Evolutionary conservation across 2,329 filamentous ascomycete genomes (phyloP), one percentile per base, ranked within the genome.

Genomic region (Claviceps pusilla): DNA sequence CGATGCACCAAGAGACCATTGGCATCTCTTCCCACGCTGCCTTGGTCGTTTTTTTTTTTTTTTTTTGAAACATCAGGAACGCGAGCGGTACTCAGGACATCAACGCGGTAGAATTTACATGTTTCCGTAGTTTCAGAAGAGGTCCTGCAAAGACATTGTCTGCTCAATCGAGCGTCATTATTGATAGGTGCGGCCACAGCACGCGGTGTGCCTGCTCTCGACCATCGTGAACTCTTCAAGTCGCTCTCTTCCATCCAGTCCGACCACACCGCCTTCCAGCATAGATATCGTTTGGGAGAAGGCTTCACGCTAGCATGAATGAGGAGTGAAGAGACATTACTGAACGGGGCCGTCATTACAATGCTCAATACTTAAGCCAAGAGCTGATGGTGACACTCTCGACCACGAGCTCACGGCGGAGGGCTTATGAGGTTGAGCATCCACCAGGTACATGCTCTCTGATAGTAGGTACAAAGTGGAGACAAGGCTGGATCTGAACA

Each of bases 391-490:
- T 31, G 45, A 28, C 31, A 7, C 28, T 14, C 24, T 29, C 24
- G 45, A 47, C 28, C 24, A 24, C 24, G 24, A 24, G 24, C 24
- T 2, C 24, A 3, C 3, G 24, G 24, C 24, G 24, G 24, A 41
- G 14, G 39, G 39, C 4, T 16, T 16, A 16, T 24, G 42, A 46
- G 42, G 42, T 9, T 9, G 9, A 33, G 31, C 31, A 43, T 37
- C 35, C 10, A 2, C 55, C 59, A 55, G 60, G 58, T 66, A 67
- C 65, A 59, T 62, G 50, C 16, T 42, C 57, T 57, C 57, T 66
- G 65, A 59, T 66, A 66, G 61, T 47, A 59, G 58, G 50, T 64
- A 64, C 43, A 48, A 10, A 48, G 57, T 55, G 56, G 57, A 33
- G 54, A 46, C 55, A 19, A 48, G 19, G 42, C 43, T 51, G 42